A percentile compares a stretch with the other conserved stretches of the same genome.
These are phyloP conservation scores for Juncus inflexus DNA, from an alignment of 176 grass and related monocot genomes.

Conservation along the genomic window DNA sequence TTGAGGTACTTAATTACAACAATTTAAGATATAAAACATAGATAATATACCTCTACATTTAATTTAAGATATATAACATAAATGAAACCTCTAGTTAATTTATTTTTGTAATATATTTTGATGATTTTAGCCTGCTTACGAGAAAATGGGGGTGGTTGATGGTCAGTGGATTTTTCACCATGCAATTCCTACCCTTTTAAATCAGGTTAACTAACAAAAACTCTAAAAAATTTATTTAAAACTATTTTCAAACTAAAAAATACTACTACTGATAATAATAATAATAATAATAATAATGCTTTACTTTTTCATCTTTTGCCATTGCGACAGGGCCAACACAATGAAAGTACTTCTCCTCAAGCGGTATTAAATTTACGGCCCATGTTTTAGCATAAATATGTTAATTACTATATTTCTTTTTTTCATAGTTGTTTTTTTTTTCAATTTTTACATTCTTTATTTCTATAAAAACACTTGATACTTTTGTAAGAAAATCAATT, in stretches of 20 bases:
- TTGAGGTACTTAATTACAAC: constrained; percentile 3
- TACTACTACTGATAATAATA: background rate
- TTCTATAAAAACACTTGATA: background rate
- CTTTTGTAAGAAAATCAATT: background rate
- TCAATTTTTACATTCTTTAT: too few species aligned
- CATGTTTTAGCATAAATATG: background rate
- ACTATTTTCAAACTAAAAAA: background rate
- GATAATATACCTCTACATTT: too few species aligned
- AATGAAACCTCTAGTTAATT: background rate
- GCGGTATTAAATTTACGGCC: constrained; percentile 2
- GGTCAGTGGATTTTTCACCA: constrained; percentile 40
- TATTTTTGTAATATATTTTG: background rate
- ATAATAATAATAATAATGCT: background rate
- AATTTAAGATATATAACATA: too few species aligned
- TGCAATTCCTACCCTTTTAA: constrained; percentile 22
- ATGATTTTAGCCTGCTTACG: constrained; percentile 28
- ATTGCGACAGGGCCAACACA: constrained; percentile 18
- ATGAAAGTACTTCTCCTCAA: constrained; percentile 3
- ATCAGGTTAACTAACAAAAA: constrained; percentile 28
- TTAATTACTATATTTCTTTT: too few species aligned
- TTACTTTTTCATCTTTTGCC: constrained; percentile 2
- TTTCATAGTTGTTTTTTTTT: too few species aligned
- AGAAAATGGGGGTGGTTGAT: constrained; percentile 49
- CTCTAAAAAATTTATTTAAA: background rate
- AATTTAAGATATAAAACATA: too few species aligned